Evolutionary conservation across 148 eudicot genomes (phyloP), one percentile per base, ranked within the genome.

Genomic region (Camellia granthamiana): DNA sequence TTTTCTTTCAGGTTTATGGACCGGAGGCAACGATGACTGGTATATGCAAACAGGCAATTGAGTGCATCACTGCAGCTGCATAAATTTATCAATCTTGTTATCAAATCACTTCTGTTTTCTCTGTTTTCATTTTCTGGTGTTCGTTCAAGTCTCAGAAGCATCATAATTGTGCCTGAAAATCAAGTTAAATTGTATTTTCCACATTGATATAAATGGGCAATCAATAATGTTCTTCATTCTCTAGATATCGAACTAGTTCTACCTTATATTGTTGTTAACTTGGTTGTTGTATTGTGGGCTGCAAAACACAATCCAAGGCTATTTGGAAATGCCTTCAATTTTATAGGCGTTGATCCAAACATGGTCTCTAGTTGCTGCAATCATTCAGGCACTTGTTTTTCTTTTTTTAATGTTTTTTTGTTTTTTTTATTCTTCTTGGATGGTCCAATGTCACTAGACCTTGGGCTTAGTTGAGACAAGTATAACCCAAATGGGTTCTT

Each of bases 1-100:
- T 56, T 74, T 16, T 80, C 15, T 61, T 85, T 49, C 82, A 93
- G 93, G 94, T 93, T 23, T 93, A 91, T 76, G 95, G 97, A 38
- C 97, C 97, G 4, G 97, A 93, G 83, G 92, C 88, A 81, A 93
- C 97, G 46, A 93, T 93, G 97, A 91, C 97, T 0, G 97, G 97
- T 62, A 93, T 93, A 69, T 93, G 97, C 97, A 93, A 93, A 76
- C 93, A 93, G 89, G 93, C 97, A 72, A 93, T 93, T 70, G 93
- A 91, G 77, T 91, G 92, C 89, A 86, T 93, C 82, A 77, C 82
- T 21, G 92, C 84, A 38, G 87, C 93, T 80, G 97, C 95, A 47
- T 93, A 78, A 88, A 60, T 43, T 43, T 60, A 54, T 55, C 58
- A 21, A 42, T 51, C 23, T 71, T 54, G 51, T 19, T 51, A 46